Base-by-base conservation (phyloP, 2,329 filamentous ascomycete species). In the Stemphylium beticola region DNA sequence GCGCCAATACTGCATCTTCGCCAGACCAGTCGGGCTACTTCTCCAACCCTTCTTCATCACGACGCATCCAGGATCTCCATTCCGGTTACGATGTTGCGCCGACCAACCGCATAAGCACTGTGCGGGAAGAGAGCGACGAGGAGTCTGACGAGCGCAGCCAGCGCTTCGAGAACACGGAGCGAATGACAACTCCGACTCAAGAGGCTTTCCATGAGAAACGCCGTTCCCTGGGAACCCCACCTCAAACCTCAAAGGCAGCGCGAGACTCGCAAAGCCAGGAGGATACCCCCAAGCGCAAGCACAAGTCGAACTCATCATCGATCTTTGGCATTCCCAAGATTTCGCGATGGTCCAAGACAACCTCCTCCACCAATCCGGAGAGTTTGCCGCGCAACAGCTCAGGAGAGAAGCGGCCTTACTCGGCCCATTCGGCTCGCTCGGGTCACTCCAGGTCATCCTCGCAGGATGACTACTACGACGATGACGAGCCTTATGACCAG, bases 281-380 rank as follows among this genome's bases (percentile, higher is more conserved):
- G 58, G 91, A 92, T 58, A 96, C 91, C 0, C 91, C 92, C 10
- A 75, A 82, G 61, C 91, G 90, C 74, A 97, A 96, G 78, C 90
- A 96, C 78, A 96, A 96, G 74, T 93, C 91, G 1, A 89, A 85
- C 70, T 87, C 87, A 53, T 95, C 92, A 0, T 91, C 90, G 0
- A 82, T 87, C 81, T 90, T 96, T 51, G 77, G 77, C 43, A 76
- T 79, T 58, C 92, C 93, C 20, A 97, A 96, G 79, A 93, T 96
- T 59, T 98, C 95, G 5, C 86, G 95, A 38, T 99, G 95, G 95
- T 98, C 93, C 0, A 95, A 96, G 78, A 98, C 93, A 2, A 99
- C 95, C 0, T 85, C 93, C 4, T 96, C 92, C 0, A 96, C 92
- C 57, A 87, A 92, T 38, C 88, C 91, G 39, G 89, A 89, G 64